Evolutionary conservation across 257 asterid species (phyloP).

Genomic region (Solanum paucissectum): DNA sequence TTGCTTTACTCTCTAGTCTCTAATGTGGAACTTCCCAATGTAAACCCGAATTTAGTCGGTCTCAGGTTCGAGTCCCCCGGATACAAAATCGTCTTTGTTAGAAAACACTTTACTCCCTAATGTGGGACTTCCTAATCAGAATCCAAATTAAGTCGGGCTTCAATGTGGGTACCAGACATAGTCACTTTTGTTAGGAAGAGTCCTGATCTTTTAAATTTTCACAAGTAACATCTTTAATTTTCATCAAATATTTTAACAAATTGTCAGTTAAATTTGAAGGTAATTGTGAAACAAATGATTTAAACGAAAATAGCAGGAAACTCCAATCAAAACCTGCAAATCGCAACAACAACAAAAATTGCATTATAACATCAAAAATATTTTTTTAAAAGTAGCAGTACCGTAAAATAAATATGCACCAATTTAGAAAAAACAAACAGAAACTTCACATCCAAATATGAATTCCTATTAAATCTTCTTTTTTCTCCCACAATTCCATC

Average conservation of each 20-base stretch:
- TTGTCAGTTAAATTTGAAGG: neutral
- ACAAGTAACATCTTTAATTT: neutral
- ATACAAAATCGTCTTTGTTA: neutral
- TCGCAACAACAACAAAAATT: neutral
- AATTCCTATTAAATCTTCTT: neutral
- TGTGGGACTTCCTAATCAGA: neutral
- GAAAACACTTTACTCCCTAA: neutral
- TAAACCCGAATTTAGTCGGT: neutral
- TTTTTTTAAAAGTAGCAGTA: too few species aligned
- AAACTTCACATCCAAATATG: neutral
- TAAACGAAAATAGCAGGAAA: neutral
- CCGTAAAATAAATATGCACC: too few species aligned
- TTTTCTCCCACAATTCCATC: neutral
- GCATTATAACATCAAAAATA: neutral
- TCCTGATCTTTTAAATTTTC: neutral
- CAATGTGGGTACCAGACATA: fast-evolving
- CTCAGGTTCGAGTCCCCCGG: neutral
- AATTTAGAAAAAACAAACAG: too few species aligned
- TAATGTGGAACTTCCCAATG: neutral
- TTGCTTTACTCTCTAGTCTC: too few species aligned
- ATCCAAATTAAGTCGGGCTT: fast-evolving
- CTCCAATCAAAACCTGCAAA: neutral
- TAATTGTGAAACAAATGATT: neutral
- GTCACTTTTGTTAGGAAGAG: too few species aligned
- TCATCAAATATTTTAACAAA: neutral